phyloP scores from a whole-genome alignment of 768 basidiomycete species.

The Leccinum subgranulosum region DNA sequence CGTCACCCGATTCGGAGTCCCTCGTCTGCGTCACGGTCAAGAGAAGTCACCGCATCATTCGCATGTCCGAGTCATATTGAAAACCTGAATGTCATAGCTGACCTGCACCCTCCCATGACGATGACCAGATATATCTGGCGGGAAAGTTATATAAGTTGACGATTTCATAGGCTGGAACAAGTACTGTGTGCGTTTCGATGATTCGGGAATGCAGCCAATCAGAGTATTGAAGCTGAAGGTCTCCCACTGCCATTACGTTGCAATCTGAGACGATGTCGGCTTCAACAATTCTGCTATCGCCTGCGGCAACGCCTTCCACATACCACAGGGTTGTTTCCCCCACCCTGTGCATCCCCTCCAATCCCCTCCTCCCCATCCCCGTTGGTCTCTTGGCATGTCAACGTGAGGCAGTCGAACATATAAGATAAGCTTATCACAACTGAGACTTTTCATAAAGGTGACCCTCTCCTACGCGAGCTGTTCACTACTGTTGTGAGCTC shows the following conservation, averaged over 20 bases:
- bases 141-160: too few relatives aligned
- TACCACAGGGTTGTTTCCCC: conserved; percentile 68
- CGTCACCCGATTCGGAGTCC: too few relatives aligned
- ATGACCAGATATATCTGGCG: too few relatives aligned
- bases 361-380: conserved; percentile 51
- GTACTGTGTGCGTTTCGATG: too few relatives aligned
- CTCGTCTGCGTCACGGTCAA: too few relatives aligned
- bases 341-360: conserved; percentile 51
- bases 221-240: too few relatives aligned
- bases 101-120: neutral
- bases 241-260: too few relatives aligned
- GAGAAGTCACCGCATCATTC: too few relatives aligned
- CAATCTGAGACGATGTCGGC: conserved; percentile 21
- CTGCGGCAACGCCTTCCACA: conserved; percentile 45
- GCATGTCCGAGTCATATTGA: neutral
- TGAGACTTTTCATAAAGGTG: conserved; percentile 41
- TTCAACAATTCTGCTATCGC: conserved; percentile 42
- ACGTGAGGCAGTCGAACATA: conserved; percentile 41
- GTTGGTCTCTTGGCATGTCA: conserved; percentile 81
- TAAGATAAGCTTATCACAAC: conserved; percentile 2
- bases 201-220: too few relatives aligned
- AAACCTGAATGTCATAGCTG: neutral
- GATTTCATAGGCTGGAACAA: too few relatives aligned
- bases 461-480: conserved; percentile 63
- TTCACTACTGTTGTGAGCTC: conserved; percentile 55